Conservation (phyloP, 768 basidiomycete species). For the Hericium coralloides region DNA sequence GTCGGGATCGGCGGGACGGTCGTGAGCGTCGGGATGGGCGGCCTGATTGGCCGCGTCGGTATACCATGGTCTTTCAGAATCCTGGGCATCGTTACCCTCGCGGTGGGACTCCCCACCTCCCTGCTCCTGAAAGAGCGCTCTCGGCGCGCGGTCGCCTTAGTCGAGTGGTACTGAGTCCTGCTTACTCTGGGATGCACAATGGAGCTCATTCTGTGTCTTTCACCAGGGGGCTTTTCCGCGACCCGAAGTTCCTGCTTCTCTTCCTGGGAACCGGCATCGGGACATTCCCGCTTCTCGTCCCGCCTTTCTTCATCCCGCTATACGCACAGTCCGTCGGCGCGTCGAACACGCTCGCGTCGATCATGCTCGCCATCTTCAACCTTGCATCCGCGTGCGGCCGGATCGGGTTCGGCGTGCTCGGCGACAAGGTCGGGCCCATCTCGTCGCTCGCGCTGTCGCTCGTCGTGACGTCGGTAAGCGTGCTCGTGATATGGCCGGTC, state of each 20-base stretch:
- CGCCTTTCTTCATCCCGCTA: conserved; percentile 26
- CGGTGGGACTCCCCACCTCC: conserved; percentile 19
- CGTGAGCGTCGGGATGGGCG: conserved; percentile 20
- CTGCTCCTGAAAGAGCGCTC: conserved; percentile 20
- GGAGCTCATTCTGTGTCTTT: background rate
- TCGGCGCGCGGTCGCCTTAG: conserved; percentile 9
- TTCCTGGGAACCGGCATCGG: background rate
- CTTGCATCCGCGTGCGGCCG: conserved; percentile 25
- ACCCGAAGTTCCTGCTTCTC: conserved; percentile 20
- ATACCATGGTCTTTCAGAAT: conserved; percentile 25
- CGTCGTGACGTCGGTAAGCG: conserved; percentile 20
- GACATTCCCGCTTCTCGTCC: background rate
- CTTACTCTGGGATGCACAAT: background rate
- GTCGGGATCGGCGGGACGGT: conserved; percentile 25
- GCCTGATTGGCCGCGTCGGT: conserved; percentile 20
- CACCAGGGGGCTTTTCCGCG: conserved; percentile 22
- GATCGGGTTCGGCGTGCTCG: conserved; percentile 18
- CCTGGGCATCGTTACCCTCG: conserved; percentile 20
- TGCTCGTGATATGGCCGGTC: conserved; percentile 17
- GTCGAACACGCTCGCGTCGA: conserved; percentile 16
- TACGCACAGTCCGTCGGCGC: conserved; percentile 23
- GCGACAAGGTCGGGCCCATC: conserved; percentile 22
- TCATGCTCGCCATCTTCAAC: conserved; percentile 25
- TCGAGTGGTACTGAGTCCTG: conserved; percentile 17
- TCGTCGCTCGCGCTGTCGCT: conserved; percentile 20